Conservation (phyloP, 176 grass and related monocot species). For the Elaeis guineensis region DNA sequence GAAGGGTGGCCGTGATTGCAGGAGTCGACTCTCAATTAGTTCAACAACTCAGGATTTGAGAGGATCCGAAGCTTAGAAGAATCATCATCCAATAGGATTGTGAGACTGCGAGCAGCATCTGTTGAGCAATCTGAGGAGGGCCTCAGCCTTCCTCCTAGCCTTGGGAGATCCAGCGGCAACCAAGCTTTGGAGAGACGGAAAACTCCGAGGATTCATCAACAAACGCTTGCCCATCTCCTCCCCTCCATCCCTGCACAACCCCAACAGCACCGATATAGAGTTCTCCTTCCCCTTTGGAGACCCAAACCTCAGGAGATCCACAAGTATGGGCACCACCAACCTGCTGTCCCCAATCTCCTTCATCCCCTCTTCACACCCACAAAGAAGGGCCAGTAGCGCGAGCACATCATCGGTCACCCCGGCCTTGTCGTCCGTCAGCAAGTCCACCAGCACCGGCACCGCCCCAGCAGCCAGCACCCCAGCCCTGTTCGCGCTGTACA, state of each 20-base stretch:
- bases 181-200: no score
- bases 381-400: neutral
- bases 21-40: no score
- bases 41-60: no score
- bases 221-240: neutral
- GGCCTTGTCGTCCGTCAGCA: neutral
- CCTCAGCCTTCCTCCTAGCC: no score
- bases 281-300: slow-evolving; percentile 14
- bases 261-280: neutral
- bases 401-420: slow-evolving; percentile 7
- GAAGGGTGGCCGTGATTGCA: no score
- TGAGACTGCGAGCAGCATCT: no score
- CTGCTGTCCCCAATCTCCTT: neutral
- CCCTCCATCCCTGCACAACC: neutral
- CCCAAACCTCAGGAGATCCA: slow-evolving; percentile 7
- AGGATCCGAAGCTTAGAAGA: no score
- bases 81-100: no score
- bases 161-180: no score
- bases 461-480: neutral
- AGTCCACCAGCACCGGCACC: neutral
- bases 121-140: no score
- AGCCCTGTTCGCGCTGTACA: neutral
- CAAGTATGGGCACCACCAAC: neutral
- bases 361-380: neutral
- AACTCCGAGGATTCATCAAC: no score